These are phyloP conservation scores for Boletus subcaerulescens DNA, from an alignment of 768 basidiomycete genomes.

Conservation along the genomic window DNA sequence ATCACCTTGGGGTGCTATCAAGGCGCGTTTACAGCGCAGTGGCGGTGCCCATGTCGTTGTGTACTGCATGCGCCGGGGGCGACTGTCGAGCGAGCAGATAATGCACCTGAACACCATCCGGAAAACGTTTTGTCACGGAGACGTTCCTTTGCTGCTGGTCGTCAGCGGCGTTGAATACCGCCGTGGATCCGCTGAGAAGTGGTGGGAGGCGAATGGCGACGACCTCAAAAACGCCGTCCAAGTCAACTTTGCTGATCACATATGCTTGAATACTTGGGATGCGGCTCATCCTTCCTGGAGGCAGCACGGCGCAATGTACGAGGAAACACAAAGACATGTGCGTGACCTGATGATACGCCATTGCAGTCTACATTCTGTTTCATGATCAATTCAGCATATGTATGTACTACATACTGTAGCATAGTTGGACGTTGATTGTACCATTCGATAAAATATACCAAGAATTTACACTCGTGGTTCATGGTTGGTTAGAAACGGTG, in stretches of 20 bases:
- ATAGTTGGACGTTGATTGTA: neutral
- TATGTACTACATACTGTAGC: constrained; percentile 1
- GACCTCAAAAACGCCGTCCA: neutral
- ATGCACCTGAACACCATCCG: constrained; percentile 33
- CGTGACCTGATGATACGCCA: constrained; percentile 13
- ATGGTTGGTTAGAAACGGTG: neutral
- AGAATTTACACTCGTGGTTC: neutral
- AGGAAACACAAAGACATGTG: constrained; percentile 13
- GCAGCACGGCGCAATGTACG: constrained; percentile 13
- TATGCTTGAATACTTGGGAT: constrained; percentile 16
- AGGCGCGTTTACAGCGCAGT: constrained; percentile 7
- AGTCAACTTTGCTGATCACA: constrained; percentile 17
- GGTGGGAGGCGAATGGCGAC: constrained; percentile 20
- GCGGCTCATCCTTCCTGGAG: constrained; percentile 19
- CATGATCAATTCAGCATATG: constrained; percentile 1
- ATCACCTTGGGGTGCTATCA: constrained; percentile 12
- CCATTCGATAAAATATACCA: neutral
- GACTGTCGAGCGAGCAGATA: constrained; percentile 30
- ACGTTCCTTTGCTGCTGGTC: constrained; percentile 16
- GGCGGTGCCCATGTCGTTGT: constrained; percentile 30
- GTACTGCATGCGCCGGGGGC: constrained; percentile 36
- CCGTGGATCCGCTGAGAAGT: constrained; percentile 15
- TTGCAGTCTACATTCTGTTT: constrained; percentile 4
- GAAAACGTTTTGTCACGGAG: constrained; percentile 11
- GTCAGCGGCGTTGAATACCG: constrained; percentile 14